Percentiles rank a stretch among this genome's conserved stretches.
These are phyloP conservation scores for Fraxinus greggii DNA, from an alignment of 305 asterid species.

Conservation along the genomic window DNA sequence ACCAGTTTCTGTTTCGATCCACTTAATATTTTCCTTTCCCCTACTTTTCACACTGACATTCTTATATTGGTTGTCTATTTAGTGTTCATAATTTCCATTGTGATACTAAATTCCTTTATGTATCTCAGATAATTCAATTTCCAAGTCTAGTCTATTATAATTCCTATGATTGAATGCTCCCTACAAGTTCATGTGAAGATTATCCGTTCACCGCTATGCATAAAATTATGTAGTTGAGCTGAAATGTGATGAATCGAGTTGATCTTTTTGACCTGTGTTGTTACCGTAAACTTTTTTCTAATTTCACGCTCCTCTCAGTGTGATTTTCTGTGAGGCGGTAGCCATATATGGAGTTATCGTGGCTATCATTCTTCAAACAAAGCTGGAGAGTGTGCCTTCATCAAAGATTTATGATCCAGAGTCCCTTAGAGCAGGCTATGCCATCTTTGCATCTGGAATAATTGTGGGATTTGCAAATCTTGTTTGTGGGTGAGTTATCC, in stretches of 20 bases:
- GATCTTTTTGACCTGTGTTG: not conserved
- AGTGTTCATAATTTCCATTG: no score
- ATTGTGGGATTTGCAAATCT: constrained; percentile 99
- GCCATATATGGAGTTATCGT: constrained; percentile 98
- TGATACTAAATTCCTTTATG: no score
- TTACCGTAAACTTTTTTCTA: not conserved
- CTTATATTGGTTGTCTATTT: not conserved
- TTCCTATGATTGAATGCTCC: not conserved
- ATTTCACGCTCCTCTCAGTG: constrained; percentile 45
- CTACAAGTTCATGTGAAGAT: not conserved
- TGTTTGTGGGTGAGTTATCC: constrained; percentile 79
- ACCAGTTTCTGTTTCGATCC: not conserved
- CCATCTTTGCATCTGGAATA: constrained; percentile 95
- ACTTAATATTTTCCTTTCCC: not conserved
- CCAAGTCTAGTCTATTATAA: not conserved
- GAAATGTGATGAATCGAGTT: not conserved
- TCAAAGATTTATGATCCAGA: constrained; percentile 72
- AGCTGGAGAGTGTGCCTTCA: constrained; percentile 84
- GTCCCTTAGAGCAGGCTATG: constrained; percentile 95
- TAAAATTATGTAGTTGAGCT: constrained; percentile 12
- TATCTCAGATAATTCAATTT: not conserved
- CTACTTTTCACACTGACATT: not conserved
- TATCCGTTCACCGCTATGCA: constrained; percentile 5
- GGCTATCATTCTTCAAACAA: constrained; percentile 97
- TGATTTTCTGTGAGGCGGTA: constrained; percentile 96